These are phyloP conservation scores for Peronospora farinosa DNA, from an alignment of 352 stramenopile genomes.

Conservation along the genomic window DNA sequence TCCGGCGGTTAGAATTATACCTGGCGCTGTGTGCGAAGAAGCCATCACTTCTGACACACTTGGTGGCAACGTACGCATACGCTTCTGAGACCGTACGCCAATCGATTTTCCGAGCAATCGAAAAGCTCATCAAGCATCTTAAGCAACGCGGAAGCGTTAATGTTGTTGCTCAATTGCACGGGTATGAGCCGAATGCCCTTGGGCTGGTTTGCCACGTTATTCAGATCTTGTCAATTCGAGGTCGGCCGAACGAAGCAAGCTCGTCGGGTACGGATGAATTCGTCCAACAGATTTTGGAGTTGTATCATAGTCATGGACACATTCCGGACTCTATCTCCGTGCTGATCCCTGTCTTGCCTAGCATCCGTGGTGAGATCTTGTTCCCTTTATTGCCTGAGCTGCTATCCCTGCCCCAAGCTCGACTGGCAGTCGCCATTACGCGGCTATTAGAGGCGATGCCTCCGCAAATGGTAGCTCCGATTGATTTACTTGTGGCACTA, in stretches of 20 bases:
- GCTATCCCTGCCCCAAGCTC: slow-evolving; percentile 43
- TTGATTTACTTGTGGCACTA: slow-evolving; percentile 65
- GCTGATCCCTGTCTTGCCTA: slow-evolving; percentile 60
- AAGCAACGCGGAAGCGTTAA: slow-evolving; percentile 57
- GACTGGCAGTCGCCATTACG: slow-evolving; percentile 63
- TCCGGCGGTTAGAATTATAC: slow-evolving; percentile 65
- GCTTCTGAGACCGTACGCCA: slow-evolving; percentile 58
- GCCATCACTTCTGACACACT: slow-evolving; percentile 45
- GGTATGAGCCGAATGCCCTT: slow-evolving; percentile 52
- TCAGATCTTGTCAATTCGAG: slow-evolving; percentile 54
- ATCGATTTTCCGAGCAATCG: slow-evolving; percentile 66
- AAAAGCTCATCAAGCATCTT: slow-evolving; percentile 83
- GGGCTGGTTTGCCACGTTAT: slow-evolving; percentile 71
- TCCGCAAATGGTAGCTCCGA: slow-evolving; percentile 53
- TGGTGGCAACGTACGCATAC: slow-evolving; percentile 56
- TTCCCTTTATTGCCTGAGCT: slow-evolving; percentile 58
- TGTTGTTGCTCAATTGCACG: slow-evolving; percentile 62
- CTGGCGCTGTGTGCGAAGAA: slow-evolving; percentile 76
- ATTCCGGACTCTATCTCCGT: slow-evolving; percentile 59
- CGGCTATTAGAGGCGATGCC: slow-evolving; percentile 67
- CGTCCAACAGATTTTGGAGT: slow-evolving; percentile 50
- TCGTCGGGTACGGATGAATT: slow-evolving; percentile 36
- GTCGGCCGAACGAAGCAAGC: slow-evolving; percentile 32
- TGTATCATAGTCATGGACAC: slow-evolving; percentile 54
- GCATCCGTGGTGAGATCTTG: slow-evolving; percentile 46